Evolutionary conservation across 768 basidiomycete genomes (phyloP), one percentile per base, ranked within the genome.

Genomic region (Tephrocybe sp.): DNA sequence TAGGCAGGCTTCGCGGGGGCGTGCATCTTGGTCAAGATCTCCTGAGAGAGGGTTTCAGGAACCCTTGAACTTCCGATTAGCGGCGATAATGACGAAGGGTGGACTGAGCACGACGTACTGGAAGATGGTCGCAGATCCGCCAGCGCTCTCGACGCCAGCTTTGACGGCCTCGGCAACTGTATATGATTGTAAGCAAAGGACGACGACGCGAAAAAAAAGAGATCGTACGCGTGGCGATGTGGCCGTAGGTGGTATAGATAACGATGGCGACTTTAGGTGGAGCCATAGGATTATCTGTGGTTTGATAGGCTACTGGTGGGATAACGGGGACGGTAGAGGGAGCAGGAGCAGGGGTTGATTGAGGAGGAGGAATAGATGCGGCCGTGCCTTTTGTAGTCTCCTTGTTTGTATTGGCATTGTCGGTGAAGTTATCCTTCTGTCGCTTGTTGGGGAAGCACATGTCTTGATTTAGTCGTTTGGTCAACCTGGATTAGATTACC

Each of bases 191-290:
- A 32, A 45, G 45, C n/a, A 18, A 25, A 17, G 32, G 41, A 17
- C 10, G 9, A 21, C n/a, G 32, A 45, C 40, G 12, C 20, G 21
- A 20, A 50, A 7, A 34, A 39, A 37, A 14, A 30, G 28, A 11
- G 30, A 23, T 74, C 83, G 43, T 61, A 90, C 89, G 37, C 60
- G 79, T 78, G 53, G 74, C 78, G 65, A 90, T 80, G 65, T 91
- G 90, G 57, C 85, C 86, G 64, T 85, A 88, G 73, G 88, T 67
- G 17, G 84, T 68, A 70, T 90, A 90, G 68, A 90, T 83, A 59
- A 90, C 56, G 59, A 90, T 86, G 48, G 86, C 86, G 56, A 88
- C 67, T 57, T 66, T 78, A 24, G 86, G 85, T 44, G 73, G 54
- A 42, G 77, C 63, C 75, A 77, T 79, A 24, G 48, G 39, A 46